Evolutionary conservation across 495 filamentous ascomycete species (phyloP), one percentile per base, ranked within the genome.

Genomic region (Hypoxylon crocopeplum): DNA sequence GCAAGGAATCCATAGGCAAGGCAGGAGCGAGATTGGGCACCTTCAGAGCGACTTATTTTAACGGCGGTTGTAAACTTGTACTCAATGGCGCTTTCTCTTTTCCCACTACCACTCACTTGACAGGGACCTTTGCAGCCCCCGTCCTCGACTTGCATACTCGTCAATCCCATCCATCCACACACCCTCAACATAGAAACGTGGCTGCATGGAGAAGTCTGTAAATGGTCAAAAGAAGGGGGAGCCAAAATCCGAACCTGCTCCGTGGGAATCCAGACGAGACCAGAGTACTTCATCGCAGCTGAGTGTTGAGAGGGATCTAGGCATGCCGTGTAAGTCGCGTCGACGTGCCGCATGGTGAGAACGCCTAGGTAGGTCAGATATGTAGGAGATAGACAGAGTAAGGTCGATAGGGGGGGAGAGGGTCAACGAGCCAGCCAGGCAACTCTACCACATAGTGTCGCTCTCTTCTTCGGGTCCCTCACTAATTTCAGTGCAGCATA

Each of bases 1-100:
- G 44, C 48, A 64, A 54, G 61, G 55, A 59, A 64, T 64, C 55
- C 30, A 49, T 48, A 63, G 48, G 60, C 54, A 64, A 64, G 56
- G 48, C 22, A 49, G 30, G 49, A 55, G 39, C 49, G 49, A 64
- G 61, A 64, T 64, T 64, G 55, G 61, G 50, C 55, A 59, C 55
- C 2, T 38, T 20, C 39, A 59, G 21, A 5, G 30, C 19, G 10
- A 52, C 40, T 41, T 52, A 51, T 59, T 52, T 48, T 37, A 41
- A 62, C 59, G 59, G 51, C 59, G 47, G 52, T 56, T 56, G 50
- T 61, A 45, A 24, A 59, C 39, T 48, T 49, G 46, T 49, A 49
- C 27, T 20, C 30, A 48, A 39, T 37, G 47, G 22, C 22, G 47
- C 47, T n/a, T 49, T 15, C 32, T 7, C 29, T 44, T 29, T 11